phyloP scores from a whole-genome alignment of 768 basidiomycete species.

The Leccinellum rugosiceps region DNA sequence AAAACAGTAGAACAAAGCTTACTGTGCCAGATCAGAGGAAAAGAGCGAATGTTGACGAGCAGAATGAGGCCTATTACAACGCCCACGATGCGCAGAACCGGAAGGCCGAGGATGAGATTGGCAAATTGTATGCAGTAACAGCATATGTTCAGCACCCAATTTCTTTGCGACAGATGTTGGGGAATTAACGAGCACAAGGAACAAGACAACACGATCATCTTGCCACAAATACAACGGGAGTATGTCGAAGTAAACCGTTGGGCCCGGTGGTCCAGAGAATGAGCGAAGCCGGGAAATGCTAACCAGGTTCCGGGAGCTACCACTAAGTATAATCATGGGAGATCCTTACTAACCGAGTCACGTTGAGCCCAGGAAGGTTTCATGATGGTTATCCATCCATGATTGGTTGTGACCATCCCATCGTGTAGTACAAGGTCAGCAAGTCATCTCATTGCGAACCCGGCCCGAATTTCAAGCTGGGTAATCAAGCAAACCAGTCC shows the following conservation, averaged over 20 bases:
- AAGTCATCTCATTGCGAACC: too few species aligned
- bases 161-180: background rate
- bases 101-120: background rate
- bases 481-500: background rate
- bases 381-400: too few species aligned
- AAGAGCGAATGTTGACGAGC: slow-evolving; percentile 10
- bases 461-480: background rate
- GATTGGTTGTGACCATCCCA: too few species aligned
- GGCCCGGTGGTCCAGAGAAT: background rate
- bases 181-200: slow-evolving; percentile 8
- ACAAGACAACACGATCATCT: background rate
- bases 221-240: background rate
- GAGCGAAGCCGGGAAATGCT: background rate
- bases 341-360: too few species aligned
- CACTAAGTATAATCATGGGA: too few species aligned
- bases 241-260: background rate
- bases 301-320: too few species aligned
- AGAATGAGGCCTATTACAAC: slow-evolving; percentile 4
- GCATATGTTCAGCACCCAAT: background rate
- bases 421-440: too few species aligned
- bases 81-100: background rate
- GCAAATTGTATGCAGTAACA: background rate
- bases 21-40: slow-evolving; percentile 16
- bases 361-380: too few species aligned
- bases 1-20: background rate